Percentiles rank a stretch among this genome's conserved stretches.
These are phyloP conservation scores for Xanthoceras sorbifolium DNA, from an alignment of 345 rosid genomes.

Conservation along the genomic window DNA sequence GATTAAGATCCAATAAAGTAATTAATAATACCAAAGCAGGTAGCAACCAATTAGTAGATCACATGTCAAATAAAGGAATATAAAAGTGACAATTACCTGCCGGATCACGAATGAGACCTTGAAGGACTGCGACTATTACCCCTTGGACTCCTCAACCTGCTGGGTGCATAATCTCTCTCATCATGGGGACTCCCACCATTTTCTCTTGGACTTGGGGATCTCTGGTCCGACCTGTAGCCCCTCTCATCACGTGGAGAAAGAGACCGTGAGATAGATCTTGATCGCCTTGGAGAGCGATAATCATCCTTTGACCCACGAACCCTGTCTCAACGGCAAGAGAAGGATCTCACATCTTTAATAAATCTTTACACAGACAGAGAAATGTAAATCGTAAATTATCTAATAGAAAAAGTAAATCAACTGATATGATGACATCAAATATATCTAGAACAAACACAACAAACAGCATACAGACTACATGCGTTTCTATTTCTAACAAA, in stretches of 20 bases:
- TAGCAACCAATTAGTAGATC: neutral
- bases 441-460: neutral
- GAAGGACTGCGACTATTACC: constrained; percentile 42
- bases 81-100: constrained; percentile 39
- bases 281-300: constrained; percentile 48
- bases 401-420: constrained; percentile 7
- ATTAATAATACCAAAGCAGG: neutral
- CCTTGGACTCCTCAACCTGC: constrained; percentile 52
- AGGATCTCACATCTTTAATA: constrained; percentile 3
- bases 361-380: constrained; percentile 1
- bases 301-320: constrained; percentile 43
- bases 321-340: constrained; percentile 39
- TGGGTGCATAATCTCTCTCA: constrained; percentile 43
- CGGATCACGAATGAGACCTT: constrained; percentile 52
- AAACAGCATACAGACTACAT: constrained; percentile 13
- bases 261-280: constrained; percentile 62
- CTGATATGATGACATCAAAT: neutral
- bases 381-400: neutral
- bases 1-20: neutral
- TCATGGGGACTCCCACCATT: constrained; percentile 40
- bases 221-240: constrained; percentile 38
- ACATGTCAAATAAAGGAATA: neutral
- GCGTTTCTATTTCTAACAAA: constrained; percentile 18
- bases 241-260: constrained; percentile 51
- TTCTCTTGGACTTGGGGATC: constrained; percentile 54